Conservation (phyloP, 2,329 filamentous ascomycete species). For the Trichoderma sp. region DNA sequence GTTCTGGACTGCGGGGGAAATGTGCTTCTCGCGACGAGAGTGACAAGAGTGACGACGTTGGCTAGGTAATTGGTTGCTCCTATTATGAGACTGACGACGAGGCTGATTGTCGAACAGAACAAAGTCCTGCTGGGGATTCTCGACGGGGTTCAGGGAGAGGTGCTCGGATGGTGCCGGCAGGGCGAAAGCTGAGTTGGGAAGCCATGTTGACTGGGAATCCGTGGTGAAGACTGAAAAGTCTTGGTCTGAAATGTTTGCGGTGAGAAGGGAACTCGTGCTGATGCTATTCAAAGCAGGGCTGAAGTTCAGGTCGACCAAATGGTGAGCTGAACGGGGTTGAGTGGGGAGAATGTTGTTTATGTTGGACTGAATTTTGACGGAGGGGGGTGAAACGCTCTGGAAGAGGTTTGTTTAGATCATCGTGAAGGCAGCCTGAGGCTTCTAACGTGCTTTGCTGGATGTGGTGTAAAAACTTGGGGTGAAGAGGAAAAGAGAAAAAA, state of each 20-base stretch:
- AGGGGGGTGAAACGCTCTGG: constrained; percentile 41
- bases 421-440: constrained; percentile 49
- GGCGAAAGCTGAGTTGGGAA: constrained; percentile 66
- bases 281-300: constrained; percentile 59
- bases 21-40: constrained; percentile 48
- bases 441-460: constrained; percentile 34
- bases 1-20: constrained; percentile 51
- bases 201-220: constrained; percentile 81
- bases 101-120: constrained; percentile 68
- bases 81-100: constrained; percentile 43
- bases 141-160: constrained; percentile 55
- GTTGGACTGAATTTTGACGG: constrained; percentile 58
- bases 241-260: constrained; percentile 63
- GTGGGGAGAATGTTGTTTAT: constrained; percentile 47
- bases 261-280: constrained; percentile 57
- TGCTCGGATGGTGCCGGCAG: constrained; percentile 64
- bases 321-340: constrained; percentile 53
- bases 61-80: constrained; percentile 42
- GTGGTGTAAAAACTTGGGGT: constrained; percentile 39
- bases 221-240: constrained; percentile 78
- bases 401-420: constrained; percentile 59
- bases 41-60: constrained; percentile 51
- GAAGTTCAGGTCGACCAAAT: constrained; percentile 69
- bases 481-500: constrained; percentile 38
- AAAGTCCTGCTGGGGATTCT: constrained; percentile 67